These are phyloP conservation scores for Aspergillus pseudoglaucus DNA, from an alignment of 2,329 filamentous ascomycete species.

Conservation along the genomic window DNA sequence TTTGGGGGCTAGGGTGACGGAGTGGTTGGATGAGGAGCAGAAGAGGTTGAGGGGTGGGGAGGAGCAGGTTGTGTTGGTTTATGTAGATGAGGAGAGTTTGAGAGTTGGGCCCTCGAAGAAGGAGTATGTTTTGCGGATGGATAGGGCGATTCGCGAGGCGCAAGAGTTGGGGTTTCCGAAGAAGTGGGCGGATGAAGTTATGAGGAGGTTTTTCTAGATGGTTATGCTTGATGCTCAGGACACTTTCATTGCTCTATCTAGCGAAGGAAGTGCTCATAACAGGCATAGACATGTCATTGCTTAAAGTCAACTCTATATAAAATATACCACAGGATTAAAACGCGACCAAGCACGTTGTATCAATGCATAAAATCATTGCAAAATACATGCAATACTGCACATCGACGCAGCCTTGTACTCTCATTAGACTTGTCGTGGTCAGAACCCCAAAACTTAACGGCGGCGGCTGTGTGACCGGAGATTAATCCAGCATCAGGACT, in stretches of 20 bases:
- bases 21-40: slow-evolving; percentile 24
- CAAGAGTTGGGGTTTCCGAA: slow-evolving; percentile 27
- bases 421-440: too few relatives aligned
- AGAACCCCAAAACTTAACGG: too few relatives aligned
- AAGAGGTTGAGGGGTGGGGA: slow-evolving; percentile 2
- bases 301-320: not conserved
- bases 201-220: slow-evolving; percentile 29
- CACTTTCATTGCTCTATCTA: too few relatives aligned
- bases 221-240: too few relatives aligned
- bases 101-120: slow-evolving; percentile 23
- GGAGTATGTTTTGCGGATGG: slow-evolving; percentile 39
- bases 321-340: not conserved
- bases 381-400: too few relatives aligned
- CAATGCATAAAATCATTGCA: too few relatives aligned
- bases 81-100: slow-evolving; percentile 37
- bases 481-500: not conserved
- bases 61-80: slow-evolving; percentile 29
- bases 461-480: too few relatives aligned
- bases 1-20: slow-evolving; percentile 21
- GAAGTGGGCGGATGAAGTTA: slow-evolving; percentile 32
- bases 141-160: slow-evolving; percentile 36
- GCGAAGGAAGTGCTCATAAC: too few relatives aligned
- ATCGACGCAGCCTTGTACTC: too few relatives aligned
- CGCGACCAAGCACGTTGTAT: too few relatives aligned
- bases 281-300: not conserved